These are phyloP conservation scores for Arbutus unedo DNA, from an alignment of 148 eudicot genomes.

Conservation along the genomic window DNA sequence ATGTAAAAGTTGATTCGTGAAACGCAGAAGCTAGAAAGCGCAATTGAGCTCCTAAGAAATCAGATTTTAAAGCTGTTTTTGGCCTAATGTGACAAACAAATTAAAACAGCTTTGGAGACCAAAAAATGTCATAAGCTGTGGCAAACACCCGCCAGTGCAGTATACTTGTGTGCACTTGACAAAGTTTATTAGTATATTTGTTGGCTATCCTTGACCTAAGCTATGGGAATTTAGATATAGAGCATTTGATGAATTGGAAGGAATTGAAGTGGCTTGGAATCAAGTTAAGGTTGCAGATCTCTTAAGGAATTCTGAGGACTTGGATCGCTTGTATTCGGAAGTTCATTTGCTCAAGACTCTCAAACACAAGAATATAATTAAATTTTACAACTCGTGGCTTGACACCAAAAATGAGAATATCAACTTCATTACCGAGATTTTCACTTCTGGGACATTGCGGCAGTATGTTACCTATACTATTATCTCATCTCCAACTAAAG, in stretches of 20 bases:
- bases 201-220: constrained; percentile 35
- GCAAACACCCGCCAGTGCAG: not conserved
- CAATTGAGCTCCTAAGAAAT: not conserved
- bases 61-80: not conserved
- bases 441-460: constrained; percentile 90
- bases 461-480: constrained; percentile 52
- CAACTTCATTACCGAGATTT: constrained; percentile 95
- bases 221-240: constrained; percentile 51
- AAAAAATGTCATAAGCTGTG: not conserved
- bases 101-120: not conserved
- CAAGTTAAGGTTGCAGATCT: constrained; percentile 85
- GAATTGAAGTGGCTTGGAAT: constrained; percentile 99
- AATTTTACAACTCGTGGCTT: constrained; percentile 87
- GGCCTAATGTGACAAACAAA: not conserved
- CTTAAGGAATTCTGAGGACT: constrained; percentile 63
- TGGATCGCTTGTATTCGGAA: constrained; percentile 88
- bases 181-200: not conserved
- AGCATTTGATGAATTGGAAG: constrained; percentile 95
- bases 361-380: constrained; percentile 94
- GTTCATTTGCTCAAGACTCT: constrained; percentile 91
- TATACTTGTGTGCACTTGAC: not conserved
- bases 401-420: constrained; percentile 69
- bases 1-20: not conserved
- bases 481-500: not conserved
- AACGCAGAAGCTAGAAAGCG: not conserved